Percentiles rank a stretch among this genome's conserved stretches.
Evolutionary conservation across 2,329 filamentous ascomycete genomes (phyloP).

Genomic region (Beauveria rudraprayagi): DNA sequence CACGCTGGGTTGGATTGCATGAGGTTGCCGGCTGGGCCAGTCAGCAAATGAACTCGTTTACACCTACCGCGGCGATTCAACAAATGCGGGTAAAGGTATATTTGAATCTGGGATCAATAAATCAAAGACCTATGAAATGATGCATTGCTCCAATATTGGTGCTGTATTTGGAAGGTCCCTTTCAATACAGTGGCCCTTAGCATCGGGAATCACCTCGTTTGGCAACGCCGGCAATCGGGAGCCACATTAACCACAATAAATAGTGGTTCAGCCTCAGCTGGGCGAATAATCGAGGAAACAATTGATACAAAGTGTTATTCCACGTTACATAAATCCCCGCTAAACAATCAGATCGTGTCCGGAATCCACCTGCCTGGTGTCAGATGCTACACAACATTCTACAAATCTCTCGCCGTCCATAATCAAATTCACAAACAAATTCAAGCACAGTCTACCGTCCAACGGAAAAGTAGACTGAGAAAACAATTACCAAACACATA

Average conservation of each 20-base stretch:
- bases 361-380: neutral
- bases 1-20: neutral
- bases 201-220: neutral
- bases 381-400: conserved; percentile 10
- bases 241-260: neutral
- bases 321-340: neutral
- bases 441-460: conserved; percentile 1
- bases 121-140: neutral
- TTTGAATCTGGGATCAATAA: neutral
- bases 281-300: neutral
- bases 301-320: neutral
- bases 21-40: neutral
- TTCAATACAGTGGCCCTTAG: neutral
- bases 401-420: neutral
- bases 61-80: too few species aligned
- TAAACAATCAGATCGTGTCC: neutral
- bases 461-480: conserved; percentile 25
- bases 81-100: neutral
- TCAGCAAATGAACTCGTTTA: too few species aligned
- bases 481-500: conserved; percentile 22
- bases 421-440: neutral
- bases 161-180: neutral
- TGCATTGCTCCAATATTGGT: neutral
- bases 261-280: neutral
- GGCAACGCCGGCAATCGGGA: neutral